A percentile compares a stretch with the other conserved stretches of the same genome.
These are phyloP conservation scores for Rhizopogon roseolus DNA, from an alignment of 768 basidiomycete genomes.

Conservation along the genomic window DNA sequence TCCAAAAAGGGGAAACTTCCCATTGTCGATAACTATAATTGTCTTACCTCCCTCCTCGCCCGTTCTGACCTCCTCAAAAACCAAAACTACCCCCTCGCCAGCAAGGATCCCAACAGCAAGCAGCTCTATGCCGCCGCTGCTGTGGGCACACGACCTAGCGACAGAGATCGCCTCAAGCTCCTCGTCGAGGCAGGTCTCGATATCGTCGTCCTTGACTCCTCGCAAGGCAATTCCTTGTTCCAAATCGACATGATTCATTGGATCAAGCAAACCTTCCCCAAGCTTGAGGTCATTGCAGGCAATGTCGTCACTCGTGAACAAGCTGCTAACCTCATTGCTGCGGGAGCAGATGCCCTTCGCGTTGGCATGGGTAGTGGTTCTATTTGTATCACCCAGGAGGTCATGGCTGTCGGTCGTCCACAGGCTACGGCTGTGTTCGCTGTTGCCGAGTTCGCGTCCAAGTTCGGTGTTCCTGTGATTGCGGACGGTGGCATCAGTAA, in stretches of 20 bases:
- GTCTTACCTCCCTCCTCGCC: slow-evolving; percentile 80
- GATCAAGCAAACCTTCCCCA: slow-evolving; percentile 83
- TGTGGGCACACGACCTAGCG: slow-evolving; percentile 86
- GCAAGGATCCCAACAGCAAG: slow-evolving; percentile 85
- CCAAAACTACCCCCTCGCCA: slow-evolving; percentile 92
- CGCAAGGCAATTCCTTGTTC: slow-evolving; percentile 92
- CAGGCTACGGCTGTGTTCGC: slow-evolving; percentile 97
- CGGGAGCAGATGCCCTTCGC: slow-evolving; percentile 90
- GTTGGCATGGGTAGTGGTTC: slow-evolving; percentile 98
- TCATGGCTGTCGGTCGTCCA: slow-evolving; percentile 97
- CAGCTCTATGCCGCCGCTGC: slow-evolving; percentile 96
- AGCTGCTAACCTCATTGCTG: slow-evolving; percentile 87
- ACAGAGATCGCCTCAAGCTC: slow-evolving; percentile 76
- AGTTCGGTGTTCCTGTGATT: slow-evolving; percentile 94
- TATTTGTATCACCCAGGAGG: slow-evolving; percentile 99
- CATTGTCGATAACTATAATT: slow-evolving; percentile 60
- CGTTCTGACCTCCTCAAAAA: slow-evolving; percentile 97
- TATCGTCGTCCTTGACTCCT: slow-evolving; percentile 91
- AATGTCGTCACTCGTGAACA: slow-evolving; percentile 98
- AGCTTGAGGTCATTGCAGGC: slow-evolving; percentile 91
- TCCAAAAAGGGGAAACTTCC: slow-evolving; percentile 98
- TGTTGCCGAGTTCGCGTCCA: slow-evolving; percentile 87
- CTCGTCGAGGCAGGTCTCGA: slow-evolving; percentile 95
- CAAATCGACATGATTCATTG: slow-evolving; percentile 93
- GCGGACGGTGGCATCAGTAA: slow-evolving; percentile 96